Conservation (phyloP, 2,329 filamentous ascomycete genomes). For the Bisporella sp. region DNA sequence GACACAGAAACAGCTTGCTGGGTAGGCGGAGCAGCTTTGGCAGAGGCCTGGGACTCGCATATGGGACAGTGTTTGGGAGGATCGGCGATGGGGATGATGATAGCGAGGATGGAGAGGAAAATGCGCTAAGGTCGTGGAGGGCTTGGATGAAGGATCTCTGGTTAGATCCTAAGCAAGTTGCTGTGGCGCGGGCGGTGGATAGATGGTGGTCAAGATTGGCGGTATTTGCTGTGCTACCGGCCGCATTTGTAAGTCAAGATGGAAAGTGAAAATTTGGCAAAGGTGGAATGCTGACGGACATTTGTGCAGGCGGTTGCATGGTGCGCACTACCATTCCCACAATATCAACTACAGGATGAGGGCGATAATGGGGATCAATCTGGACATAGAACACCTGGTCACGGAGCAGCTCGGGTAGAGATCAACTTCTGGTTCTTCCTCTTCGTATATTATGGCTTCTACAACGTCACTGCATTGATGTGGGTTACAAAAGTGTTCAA, state of each 20-base stretch:
- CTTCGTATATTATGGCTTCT: slow-evolving; percentile 62
- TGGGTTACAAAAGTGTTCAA: slow-evolving; percentile 71
- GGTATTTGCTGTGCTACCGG: slow-evolving; percentile 54
- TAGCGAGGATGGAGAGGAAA: slow-evolving; percentile 30
- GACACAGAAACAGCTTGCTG: slow-evolving; percentile 12
- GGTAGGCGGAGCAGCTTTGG: slow-evolving; percentile 14
- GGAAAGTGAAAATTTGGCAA: background rate
- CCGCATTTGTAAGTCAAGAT: slow-evolving; percentile 44
- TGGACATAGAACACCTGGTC: slow-evolving; percentile 45
- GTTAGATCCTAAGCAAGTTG: slow-evolving; percentile 51
- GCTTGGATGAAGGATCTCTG: slow-evolving; percentile 43
- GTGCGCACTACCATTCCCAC: slow-evolving; percentile 60
- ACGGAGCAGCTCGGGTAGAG: slow-evolving; percentile 55
- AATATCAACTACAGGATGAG: slow-evolving; percentile 46
- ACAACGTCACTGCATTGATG: slow-evolving; percentile 59
- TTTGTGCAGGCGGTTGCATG: slow-evolving; percentile 48
- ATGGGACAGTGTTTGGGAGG: slow-evolving; percentile 44
- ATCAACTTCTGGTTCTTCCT: slow-evolving; percentile 70
- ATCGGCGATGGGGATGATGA: slow-evolving; percentile 25
- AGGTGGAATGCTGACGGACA: slow-evolving; percentile 7
- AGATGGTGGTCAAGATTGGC: slow-evolving; percentile 59
- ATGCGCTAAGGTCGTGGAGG: slow-evolving; percentile 24
- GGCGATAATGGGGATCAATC: slow-evolving; percentile 27
- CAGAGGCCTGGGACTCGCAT: slow-evolving; percentile 27
- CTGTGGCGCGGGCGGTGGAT: slow-evolving; percentile 51